Conservation (phyloP, 2,329 filamentous ascomycete genomes). For the Mycocentrospora acerina region DNA sequence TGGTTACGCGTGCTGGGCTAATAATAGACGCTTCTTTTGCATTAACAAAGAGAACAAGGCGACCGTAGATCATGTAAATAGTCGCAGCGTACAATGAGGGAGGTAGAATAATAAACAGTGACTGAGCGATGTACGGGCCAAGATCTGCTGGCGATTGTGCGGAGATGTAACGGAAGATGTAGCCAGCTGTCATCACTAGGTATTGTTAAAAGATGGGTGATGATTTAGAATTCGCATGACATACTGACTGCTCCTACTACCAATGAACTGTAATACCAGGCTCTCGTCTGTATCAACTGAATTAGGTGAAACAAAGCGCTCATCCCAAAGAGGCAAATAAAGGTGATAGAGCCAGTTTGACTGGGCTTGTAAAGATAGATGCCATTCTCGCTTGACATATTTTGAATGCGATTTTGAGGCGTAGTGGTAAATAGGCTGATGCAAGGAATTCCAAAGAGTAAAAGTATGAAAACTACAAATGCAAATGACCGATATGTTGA, state of each 20-base stretch:
- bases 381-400: conserved; percentile 15
- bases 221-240: not conserved
- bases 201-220: not conserved
- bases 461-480: no score
- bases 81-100: conserved; percentile 48
- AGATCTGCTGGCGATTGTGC: conserved; percentile 13
- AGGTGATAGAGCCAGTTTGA: conserved; percentile 9
- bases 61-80: conserved; percentile 48
- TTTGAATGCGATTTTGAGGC: no score
- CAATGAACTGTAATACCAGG: conserved; percentile 27
- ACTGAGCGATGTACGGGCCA: conserved; percentile 40
- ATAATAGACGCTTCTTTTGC: conserved; percentile 47
- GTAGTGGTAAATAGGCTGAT: no score
- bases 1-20: conserved; percentile 49
- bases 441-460: no score
- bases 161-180: conserved; percentile 19
- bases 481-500: no score
- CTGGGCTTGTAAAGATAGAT: conserved; percentile 21
- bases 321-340: conserved; percentile 15
- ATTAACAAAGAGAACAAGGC: conserved; percentile 42
- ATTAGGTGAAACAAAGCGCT: conserved; percentile 19
- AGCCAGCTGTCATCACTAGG: conserved; percentile 25
- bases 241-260: conserved; percentile 21
- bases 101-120: conserved; percentile 44
- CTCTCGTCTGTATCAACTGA: conserved; percentile 17